Conservation (phyloP, 495 filamentous ascomycete species). For the Trichoderma reesei region DNA sequence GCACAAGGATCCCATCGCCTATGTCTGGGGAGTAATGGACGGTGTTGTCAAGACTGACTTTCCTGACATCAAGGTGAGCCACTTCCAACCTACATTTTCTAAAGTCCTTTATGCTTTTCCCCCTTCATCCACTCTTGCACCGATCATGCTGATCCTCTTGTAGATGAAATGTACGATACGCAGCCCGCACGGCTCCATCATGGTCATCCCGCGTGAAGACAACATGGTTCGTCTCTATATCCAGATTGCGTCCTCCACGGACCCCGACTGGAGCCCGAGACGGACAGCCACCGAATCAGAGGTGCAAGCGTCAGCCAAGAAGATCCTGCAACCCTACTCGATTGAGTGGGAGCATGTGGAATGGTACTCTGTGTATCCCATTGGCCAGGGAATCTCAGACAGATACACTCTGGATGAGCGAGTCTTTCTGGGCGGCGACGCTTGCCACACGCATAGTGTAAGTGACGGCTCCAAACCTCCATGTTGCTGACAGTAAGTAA, state of each 20-base stretch:
- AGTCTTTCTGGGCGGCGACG: slow-evolving; percentile 73
- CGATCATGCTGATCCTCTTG: background rate
- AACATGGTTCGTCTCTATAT: slow-evolving; percentile 71
- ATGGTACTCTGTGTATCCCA: slow-evolving; percentile 61
- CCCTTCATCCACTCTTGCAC: background rate
- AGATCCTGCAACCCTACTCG: slow-evolving; percentile 55
- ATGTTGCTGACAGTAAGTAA: background rate
- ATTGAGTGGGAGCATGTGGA: slow-evolving; percentile 62
- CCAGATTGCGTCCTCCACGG: slow-evolving; percentile 58
- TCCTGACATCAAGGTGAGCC: slow-evolving; percentile 54
- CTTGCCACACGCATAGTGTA: slow-evolving; percentile 72
- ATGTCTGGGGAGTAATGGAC: slow-evolving; percentile 71
- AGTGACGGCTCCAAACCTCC: slow-evolving; percentile 16
- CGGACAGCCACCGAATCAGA: slow-evolving; percentile 55
- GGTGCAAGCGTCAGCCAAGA: slow-evolving; percentile 54
- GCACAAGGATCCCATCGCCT: slow-evolving; percentile 53
- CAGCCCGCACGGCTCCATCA: slow-evolving; percentile 57
- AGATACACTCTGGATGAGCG: slow-evolving; percentile 57
- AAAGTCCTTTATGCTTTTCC: no score
- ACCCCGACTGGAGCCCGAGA: slow-evolving; percentile 50
- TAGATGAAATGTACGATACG: slow-evolving; percentile 88
- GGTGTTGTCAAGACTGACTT: slow-evolving; percentile 68
- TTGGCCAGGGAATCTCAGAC: slow-evolving; percentile 63
- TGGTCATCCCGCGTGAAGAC: slow-evolving; percentile 67
- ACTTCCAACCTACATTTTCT: no score